Percentiles rank a stretch among this genome's conserved stretches.
Conservation (phyloP, 257 asterid species). For the Rehmannia glutinosa region DNA sequence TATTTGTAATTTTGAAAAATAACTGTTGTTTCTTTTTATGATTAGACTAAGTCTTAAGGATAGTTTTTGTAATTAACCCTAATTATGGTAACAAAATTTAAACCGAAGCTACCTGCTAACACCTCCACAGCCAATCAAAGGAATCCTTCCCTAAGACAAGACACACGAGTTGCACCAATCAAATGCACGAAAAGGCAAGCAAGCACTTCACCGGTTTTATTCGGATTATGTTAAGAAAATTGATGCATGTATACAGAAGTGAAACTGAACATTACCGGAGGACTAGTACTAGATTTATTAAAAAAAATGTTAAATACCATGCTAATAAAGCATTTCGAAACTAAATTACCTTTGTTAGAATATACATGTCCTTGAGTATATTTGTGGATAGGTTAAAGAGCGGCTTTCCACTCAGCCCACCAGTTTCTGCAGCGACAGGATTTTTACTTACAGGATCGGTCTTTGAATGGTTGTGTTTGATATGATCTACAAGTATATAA, state of each 20-base stretch:
- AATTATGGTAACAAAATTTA: not conserved
- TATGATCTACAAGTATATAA: constrained; percentile 59
- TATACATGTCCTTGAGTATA: constrained; percentile 80
- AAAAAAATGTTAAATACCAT: not conserved
- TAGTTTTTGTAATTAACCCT: too few relatives aligned
- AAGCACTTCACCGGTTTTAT: not conserved
- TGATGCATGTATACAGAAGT: not conserved
- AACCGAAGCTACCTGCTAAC: constrained; percentile 64
- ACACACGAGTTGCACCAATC: not conserved
- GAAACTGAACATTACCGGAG: not conserved
- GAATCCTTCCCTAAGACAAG: constrained; percentile 67
- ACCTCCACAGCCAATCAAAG: constrained; percentile 92
- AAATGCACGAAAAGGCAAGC: not conserved
- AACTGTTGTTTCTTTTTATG: too few relatives aligned
- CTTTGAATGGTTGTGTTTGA: constrained; percentile 91
- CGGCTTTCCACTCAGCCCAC: constrained; percentile 97
- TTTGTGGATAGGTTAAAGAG: constrained; percentile 62
- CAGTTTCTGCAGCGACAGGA: constrained; percentile 73
- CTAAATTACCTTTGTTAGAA: constrained; percentile 78
- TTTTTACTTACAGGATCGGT: constrained; percentile 56
- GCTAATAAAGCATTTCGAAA: not conserved
- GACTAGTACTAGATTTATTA: too few relatives aligned
- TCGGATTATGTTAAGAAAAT: not conserved
- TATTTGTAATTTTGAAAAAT: too few relatives aligned
- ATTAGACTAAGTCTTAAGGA: too few relatives aligned